phyloP scores from a whole-genome alignment of 2,329 filamentous ascomycete genomes.

The Talaromyces marneffei region DNA sequence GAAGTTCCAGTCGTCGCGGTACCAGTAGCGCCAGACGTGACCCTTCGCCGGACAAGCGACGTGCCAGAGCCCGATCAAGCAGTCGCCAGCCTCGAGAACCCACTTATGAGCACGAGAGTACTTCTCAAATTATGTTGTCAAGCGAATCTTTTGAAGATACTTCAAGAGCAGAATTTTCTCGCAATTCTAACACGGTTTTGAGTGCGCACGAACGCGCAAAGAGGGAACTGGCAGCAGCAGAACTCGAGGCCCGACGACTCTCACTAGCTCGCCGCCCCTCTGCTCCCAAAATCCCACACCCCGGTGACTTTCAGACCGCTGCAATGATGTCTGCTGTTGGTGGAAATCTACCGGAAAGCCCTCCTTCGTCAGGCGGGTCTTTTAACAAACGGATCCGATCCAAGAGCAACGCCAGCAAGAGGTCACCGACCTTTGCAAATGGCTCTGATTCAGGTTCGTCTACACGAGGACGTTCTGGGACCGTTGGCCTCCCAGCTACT shows the following conservation, averaged over 20 bases:
- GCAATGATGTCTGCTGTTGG: conserved; percentile 35
- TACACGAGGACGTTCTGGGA: conserved; percentile 41
- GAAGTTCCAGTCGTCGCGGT: conserved; percentile 47
- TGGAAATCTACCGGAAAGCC: conserved; percentile 37
- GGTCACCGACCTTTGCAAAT: conserved; percentile 36
- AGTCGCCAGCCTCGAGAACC: conserved; percentile 25
- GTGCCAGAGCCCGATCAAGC: conserved; percentile 27
- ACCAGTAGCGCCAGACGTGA: conserved; percentile 39
- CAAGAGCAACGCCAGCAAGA: conserved; percentile 29
- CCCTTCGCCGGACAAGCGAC: conserved; percentile 43
- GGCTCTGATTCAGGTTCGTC: conserved; percentile 35
- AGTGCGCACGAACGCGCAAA: conserved; percentile 59
- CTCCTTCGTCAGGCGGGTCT: conserved; percentile 28
- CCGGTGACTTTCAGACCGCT: conserved; percentile 47
- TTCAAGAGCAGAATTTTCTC: conserved; percentile 19
- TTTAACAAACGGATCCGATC: conserved; percentile 31
- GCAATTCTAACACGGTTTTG: conserved; percentile 18
- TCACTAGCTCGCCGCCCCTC: conserved; percentile 76
- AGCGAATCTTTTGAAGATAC: conserved; percentile 18
- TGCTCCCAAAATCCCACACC: conserved; percentile 73
- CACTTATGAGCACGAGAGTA: conserved; percentile 7
- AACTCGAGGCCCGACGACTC: conserved; percentile 80
- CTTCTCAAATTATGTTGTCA: conserved; percentile 1
- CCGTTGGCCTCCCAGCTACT: conserved; percentile 79
- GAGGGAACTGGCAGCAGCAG: conserved; percentile 71